These are phyloP conservation scores for Shiraia bambusicola DNA, from an alignment of 2,329 filamentous ascomycete species.

Conservation along the genomic window DNA sequence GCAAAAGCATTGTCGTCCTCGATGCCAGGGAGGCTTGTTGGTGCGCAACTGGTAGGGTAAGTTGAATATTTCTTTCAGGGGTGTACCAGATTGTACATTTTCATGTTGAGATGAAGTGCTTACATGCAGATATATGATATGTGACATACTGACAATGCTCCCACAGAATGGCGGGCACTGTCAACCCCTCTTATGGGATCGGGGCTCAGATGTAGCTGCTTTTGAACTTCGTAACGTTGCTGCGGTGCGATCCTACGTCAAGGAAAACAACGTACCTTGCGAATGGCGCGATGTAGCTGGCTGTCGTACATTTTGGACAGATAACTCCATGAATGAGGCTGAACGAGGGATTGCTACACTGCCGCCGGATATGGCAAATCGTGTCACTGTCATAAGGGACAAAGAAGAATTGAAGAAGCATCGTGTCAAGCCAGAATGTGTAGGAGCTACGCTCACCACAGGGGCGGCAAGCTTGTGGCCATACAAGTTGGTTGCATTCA, in stretches of 20 bases:
- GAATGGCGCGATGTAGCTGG: conserved; percentile 67
- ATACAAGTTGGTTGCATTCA: conserved; percentile 76
- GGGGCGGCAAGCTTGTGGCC: conserved; percentile 74
- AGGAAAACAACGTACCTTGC: conserved; percentile 62
- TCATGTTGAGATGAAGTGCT: background rate
- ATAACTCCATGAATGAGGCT: conserved; percentile 57
- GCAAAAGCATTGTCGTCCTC: conserved; percentile 66
- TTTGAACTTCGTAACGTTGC: conserved; percentile 73
- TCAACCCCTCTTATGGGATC: conserved; percentile 68
- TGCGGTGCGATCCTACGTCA: conserved; percentile 60
- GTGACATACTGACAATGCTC: conserved; percentile 7
- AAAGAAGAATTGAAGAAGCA: conserved; percentile 53
- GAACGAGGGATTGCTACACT: conserved; percentile 56
- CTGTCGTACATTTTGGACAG: conserved; percentile 64
- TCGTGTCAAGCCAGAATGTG: conserved; percentile 49
- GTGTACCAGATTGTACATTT: background rate
- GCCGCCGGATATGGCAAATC: conserved; percentile 57
- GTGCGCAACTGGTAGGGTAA: conserved; percentile 78
- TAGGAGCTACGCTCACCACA: conserved; percentile 65
- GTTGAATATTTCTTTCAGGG: conserved; percentile 24
- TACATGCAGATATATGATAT: no score
- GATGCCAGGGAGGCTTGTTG: conserved; percentile 79
- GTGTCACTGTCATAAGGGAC: conserved; percentile 45
- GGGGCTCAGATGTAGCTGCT: conserved; percentile 60
- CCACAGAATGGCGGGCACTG: conserved; percentile 63